Percentiles rank a stretch among this genome's conserved stretches.
Conservation (phyloP, 371 early-diverging fungal species). For the Rhizopus delemar region DNA sequence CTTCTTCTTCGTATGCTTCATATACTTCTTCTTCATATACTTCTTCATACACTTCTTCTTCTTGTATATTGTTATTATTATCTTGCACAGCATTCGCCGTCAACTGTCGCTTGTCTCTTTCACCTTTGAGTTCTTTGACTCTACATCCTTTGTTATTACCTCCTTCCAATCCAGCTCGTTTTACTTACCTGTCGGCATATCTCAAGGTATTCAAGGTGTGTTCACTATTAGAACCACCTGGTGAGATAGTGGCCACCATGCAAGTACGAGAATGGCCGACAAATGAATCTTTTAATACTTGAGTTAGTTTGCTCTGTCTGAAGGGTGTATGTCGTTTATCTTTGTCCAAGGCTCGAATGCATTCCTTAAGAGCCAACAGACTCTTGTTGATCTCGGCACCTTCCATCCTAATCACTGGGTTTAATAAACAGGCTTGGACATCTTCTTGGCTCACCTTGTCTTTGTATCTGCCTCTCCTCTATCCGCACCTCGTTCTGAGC, state of each 20-base stretch:
- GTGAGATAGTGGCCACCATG: constrained; percentile 97
- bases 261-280: constrained; percentile 96
- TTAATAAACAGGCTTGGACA: neutral
- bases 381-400: constrained; percentile 99
- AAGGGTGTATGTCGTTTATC: constrained; percentile 94
- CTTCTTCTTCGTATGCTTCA: constrained; percentile 27
- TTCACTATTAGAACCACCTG: constrained; percentile 89
- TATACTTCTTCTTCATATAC: constrained; percentile 13
- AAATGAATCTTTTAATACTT: constrained; percentile 96
- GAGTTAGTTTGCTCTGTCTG: constrained; percentile 96
- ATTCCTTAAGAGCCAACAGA: constrained; percentile 95
- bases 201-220: constrained; percentile 98
- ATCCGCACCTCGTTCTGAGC: constrained; percentile 97
- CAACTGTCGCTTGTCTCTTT: constrained; percentile 27
- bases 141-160: constrained; percentile 32
- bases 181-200: constrained; percentile 78
- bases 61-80: neutral
- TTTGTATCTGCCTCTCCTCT: constrained; percentile 89
- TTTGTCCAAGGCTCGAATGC: constrained; percentile 95
- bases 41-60: constrained; percentile 9
- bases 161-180: no score
- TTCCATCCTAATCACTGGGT: constrained; percentile 72
- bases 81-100: constrained; percentile 9
- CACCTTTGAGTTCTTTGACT: constrained; percentile 88
- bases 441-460: constrained; percentile 73